Base-by-base conservation (phyloP, 108 stramenopile genomes). In the Schizochytrium sp. region DNA sequence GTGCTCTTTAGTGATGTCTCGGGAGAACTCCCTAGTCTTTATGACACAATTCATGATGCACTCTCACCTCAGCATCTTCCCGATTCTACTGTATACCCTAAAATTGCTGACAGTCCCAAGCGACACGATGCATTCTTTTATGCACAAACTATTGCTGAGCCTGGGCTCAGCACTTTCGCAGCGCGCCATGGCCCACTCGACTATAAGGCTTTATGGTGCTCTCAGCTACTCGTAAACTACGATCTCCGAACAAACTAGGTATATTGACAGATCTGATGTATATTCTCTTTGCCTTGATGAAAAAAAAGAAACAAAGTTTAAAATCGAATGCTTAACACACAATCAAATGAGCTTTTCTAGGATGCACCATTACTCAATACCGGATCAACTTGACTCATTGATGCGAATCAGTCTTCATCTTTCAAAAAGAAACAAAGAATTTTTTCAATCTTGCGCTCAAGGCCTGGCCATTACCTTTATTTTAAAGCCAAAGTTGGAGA, bases 31-130 rank as follows among this genome's bases (percentile, higher is more conserved):
- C 28, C 28, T 10, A 83, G 64, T 44, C 44, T 44, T 15, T 69
- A 69, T 69, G 64, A 69, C 28, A 69, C 64, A 7, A 69, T 69
- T 15, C 64, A 69, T 38, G 64, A 69, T 44, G 64, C 64, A 44
- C 64, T 69, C 15, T 69, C 64, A 7, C 64, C 64, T 7, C 42
- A 69, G 28, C 64, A 69, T 15, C 64, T 69, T 15, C 64, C 64
- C 7, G 64, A 69, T 44, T 44, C 12, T 2, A 28, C 64, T 7
- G 44, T 44, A 38, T 69, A 69, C 64, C 64, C 64, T 10, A 12
- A 44, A 8, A 7, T 69, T 44, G 64, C 64, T 7, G 10, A 28
- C 44, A 44, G 42, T 7, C 28, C 64, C 19, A 69, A 69, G 28
- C 64, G 28, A 69, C 42, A 8, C 12, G 64, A 69, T 3, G 28